Conservation (phyloP, 768 basidiomycete genomes). For the Leccinum broughii region DNA sequence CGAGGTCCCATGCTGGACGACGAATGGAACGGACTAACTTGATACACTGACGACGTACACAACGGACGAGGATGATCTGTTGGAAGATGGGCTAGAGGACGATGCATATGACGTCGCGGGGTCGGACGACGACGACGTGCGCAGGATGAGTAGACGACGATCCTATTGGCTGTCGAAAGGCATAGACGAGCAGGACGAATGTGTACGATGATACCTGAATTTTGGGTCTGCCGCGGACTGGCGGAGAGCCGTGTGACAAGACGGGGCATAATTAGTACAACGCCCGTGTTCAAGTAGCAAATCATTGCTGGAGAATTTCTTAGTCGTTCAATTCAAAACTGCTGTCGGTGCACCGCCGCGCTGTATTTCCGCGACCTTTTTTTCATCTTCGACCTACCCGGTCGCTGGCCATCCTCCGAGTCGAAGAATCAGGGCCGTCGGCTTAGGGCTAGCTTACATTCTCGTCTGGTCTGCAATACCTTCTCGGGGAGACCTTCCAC, state of each 20-base stretch:
- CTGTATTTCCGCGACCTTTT: conserved; percentile 2
- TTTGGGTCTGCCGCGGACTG: neutral
- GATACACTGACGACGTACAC: conserved; percentile 20
- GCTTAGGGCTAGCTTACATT: conserved; percentile 3
- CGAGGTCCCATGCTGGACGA: conserved; percentile 23
- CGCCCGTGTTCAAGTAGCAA: conserved; percentile 2
- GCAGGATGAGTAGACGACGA: conserved; percentile 32
- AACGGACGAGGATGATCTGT: too few species aligned
- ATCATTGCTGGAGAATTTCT: neutral
- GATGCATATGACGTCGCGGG: too few species aligned
- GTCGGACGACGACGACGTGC: conserved; percentile 14
- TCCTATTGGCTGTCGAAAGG: conserved; percentile 64
- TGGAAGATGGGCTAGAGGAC: too few species aligned
- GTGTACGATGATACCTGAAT: too few species aligned
- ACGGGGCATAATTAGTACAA: conserved; percentile 11
- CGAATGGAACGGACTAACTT: conserved; percentile 36
- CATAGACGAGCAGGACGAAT: conserved; percentile 28
- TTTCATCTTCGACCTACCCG: neutral
- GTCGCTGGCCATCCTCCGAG: conserved; percentile 5
- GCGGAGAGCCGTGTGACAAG: neutral
- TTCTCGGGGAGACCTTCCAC: conserved; percentile 8
- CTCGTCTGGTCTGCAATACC: conserved; percentile 8
- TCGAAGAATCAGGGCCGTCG: conserved; percentile 13
- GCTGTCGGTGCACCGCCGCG: neutral
- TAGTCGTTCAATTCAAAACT: neutral